Conservation (phyloP, 2,329 filamentous ascomycete genomes). For the Fusarium illudens region DNA sequence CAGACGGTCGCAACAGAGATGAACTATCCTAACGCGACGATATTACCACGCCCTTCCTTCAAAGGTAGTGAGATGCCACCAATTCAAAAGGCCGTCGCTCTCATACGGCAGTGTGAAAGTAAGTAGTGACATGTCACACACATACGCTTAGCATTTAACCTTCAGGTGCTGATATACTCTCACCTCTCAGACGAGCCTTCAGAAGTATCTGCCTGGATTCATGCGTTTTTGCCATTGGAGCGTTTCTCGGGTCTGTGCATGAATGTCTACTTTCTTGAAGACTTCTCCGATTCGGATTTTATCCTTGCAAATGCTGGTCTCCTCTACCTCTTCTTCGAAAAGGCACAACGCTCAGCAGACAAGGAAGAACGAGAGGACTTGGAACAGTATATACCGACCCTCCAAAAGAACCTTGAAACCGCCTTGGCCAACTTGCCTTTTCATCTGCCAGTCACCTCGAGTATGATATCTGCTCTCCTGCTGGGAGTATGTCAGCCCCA, state of each 20-base stretch:
- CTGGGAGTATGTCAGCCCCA: constrained; percentile 28
- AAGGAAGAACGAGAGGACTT: constrained; percentile 38
- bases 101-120: constrained; percentile 36
- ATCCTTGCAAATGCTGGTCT: constrained; percentile 47
- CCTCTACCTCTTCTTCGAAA: constrained; percentile 44
- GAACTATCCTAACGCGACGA: constrained; percentile 36
- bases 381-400: constrained; percentile 34
- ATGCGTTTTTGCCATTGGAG: constrained; percentile 42
- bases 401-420: constrained; percentile 45
- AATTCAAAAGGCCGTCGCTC: constrained; percentile 34
- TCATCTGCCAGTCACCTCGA: constrained; percentile 44
- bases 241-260: constrained; percentile 46
- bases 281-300: constrained; percentile 45
- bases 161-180: neutral
- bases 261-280: constrained; percentile 46
- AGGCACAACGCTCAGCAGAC: constrained; percentile 10
- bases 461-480: constrained; percentile 40
- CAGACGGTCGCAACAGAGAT: constrained; percentile 38
- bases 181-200: constrained; percentile 28
- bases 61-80: constrained; percentile 35
- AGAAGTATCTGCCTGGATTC: constrained; percentile 41
- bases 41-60: constrained; percentile 29
- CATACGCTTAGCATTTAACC: neutral
- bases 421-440: constrained; percentile 44
- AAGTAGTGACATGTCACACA: neutral